Conservation (phyloP, 331 rosid genomes). For the Pyrus hybrid region DNA sequence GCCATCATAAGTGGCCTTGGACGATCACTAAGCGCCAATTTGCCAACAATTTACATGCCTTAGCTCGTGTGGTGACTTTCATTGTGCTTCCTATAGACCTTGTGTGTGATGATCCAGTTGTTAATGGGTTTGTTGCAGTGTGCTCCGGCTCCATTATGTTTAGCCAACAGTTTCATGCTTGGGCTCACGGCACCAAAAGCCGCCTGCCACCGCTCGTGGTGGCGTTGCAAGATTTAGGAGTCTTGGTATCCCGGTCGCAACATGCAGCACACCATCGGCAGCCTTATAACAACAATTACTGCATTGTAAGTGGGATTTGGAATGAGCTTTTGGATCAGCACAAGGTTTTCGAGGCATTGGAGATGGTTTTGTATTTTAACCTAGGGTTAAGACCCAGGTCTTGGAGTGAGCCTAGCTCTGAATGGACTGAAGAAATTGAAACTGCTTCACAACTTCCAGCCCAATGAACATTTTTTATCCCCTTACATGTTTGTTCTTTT, state of each 20-base stretch:
- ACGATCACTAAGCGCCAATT: slow-evolving; percentile 73
- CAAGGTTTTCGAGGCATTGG: slow-evolving; percentile 63
- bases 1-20: slow-evolving; percentile 93
- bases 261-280: slow-evolving; percentile 64
- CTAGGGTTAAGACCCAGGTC: slow-evolving; percentile 68
- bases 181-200: slow-evolving; percentile 88
- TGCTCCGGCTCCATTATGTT: slow-evolving; percentile 79
- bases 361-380: slow-evolving; percentile 64
- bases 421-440: slow-evolving; percentile 64
- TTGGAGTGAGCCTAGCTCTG: slow-evolving; percentile 73
- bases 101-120: slow-evolving; percentile 37
- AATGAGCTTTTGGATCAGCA: slow-evolving; percentile 56
- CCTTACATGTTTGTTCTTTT: background rate
- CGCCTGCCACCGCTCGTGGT: slow-evolving; percentile 50
- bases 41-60: slow-evolving; percentile 66
- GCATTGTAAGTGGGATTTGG: slow-evolving; percentile 94
- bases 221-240: slow-evolving; percentile 53
- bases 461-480: background rate
- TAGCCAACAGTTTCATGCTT: slow-evolving; percentile 92
- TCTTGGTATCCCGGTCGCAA: slow-evolving; percentile 65
- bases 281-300: slow-evolving; percentile 70
- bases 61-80: slow-evolving; percentile 57
- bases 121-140: slow-evolving; percentile 53
- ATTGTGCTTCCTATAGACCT: slow-evolving; percentile 56
- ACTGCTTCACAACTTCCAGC: slow-evolving; percentile 24